phyloP scores from a whole-genome alignment of 352 stramenopile genomes.

The Phytophthora boehmeriae region DNA sequence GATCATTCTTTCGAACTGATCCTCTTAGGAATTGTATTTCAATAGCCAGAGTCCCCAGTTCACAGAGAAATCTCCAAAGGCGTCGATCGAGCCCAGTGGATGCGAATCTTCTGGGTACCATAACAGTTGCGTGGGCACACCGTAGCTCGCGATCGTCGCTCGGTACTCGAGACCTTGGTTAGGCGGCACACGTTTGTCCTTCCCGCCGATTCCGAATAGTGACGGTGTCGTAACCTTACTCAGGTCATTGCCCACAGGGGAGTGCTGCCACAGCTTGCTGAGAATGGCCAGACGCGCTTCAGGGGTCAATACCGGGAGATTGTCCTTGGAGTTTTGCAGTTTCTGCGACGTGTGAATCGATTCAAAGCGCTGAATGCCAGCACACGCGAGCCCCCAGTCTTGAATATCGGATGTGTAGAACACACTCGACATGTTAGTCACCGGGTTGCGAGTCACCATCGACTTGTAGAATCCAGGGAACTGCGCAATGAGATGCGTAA shows the following conservation, averaged over 20 bases:
- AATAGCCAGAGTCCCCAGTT: conserved; percentile 82
- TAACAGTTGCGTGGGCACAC: conserved; percentile 57
- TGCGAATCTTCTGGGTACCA: conserved; percentile 84
- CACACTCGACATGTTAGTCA: conserved; percentile 94
- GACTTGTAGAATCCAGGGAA: conserved; percentile 95
- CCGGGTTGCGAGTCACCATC: conserved; percentile 89
- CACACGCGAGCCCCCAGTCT: conserved; percentile 94
- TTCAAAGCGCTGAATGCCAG: conserved; percentile 87
- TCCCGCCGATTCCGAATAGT: conserved; percentile 91
- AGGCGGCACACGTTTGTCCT: conserved; percentile 91
- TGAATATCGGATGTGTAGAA: conserved; percentile 96
- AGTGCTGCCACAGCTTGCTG: conserved; percentile 88
- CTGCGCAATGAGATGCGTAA: conserved; percentile 92
- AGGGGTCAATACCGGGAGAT: conserved; percentile 42
- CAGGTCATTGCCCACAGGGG: conserved; percentile 86
- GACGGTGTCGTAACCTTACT: conserved; percentile 88
- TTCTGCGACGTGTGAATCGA: conserved; percentile 76
- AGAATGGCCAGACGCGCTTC: conserved; percentile 65
- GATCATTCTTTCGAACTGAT: not conserved
- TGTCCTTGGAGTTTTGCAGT: conserved; percentile 33
- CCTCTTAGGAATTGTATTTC: conserved; percentile 51
- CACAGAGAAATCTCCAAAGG: conserved; percentile 72
- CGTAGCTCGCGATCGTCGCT: conserved; percentile 75
- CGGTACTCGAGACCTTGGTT: conserved; percentile 94
- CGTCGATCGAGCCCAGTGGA: conserved; percentile 68